Base-by-base conservation (phyloP, 1,284 basidiomycete species). In the Trichosporon sp. region DNA sequence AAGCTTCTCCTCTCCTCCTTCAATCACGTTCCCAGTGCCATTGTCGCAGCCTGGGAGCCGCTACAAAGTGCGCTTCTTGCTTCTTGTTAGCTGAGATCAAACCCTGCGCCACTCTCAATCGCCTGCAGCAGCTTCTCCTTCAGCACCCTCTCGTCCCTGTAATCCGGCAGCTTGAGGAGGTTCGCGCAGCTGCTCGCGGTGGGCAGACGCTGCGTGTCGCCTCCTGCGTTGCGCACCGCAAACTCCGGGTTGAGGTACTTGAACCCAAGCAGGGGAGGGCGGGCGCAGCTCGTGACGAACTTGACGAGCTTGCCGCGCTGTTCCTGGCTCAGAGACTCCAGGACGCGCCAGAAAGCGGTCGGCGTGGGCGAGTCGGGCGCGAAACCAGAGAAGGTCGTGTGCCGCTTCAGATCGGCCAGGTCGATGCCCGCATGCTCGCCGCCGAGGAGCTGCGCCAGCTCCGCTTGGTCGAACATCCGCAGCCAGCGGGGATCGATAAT, bases 401-500 rank as follows among this genome's bases (percentile, higher is more conserved):
- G 82, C 14, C 76, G 74, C 64, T 87, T 83, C 65, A 95, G 78
- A 77, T 97, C 93, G 14, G 88, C 86, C 9, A 96, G 72, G 75
- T 95, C 90, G 63, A 96, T 88, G 0, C 89, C 87, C 0, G 88
- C 83, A 68, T 93, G 88, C 44, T 90, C 89, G 6, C 92, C 92
- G 0, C 92, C 91, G 9, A 95, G 83, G 0, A 94, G 81, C 64
- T 91, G 88, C 71, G 91, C 91, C 1, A 95, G 82, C 78, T 96
- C 94, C 73, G 90, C 88, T 73, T 94, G 92, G 77, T 95, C 93
- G 81, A 96, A 97, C 91, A 96, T 94, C 49, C 91, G 84, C 31
- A 96, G 83, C 92, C 92, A 96, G 72, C 91, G 90, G 1, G 86
- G 86, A 69, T 95, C 89, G 74, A 96, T 89, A 80, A 96, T 89